phyloP scores from a whole-genome alignment of 2,329 filamentous ascomycete genomes.

The Elsinoe perseae region DNA sequence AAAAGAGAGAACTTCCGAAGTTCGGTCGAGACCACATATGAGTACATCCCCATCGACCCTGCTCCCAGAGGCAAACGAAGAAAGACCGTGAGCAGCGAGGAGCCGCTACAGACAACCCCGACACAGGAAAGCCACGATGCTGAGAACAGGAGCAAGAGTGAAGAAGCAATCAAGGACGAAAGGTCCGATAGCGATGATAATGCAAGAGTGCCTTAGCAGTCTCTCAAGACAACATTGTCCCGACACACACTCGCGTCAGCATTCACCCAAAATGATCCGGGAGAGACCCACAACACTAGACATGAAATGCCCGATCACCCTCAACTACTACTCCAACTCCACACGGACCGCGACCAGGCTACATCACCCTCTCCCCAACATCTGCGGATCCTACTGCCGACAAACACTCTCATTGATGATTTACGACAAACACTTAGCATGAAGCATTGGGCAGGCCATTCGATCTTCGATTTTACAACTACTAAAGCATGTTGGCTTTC shows the following conservation, averaged over 20 bases:
- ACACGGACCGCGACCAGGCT: not conserved
- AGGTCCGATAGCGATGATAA: slow-evolving; percentile 21
- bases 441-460: slow-evolving; percentile 1
- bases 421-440: not conserved
- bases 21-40: slow-evolving; percentile 61
- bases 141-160: not conserved
- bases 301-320: too few relatives aligned
- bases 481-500: not conserved
- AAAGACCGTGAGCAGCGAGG: slow-evolving; percentile 46
- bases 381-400: not conserved
- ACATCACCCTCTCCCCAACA: not conserved
- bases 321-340: not conserved
- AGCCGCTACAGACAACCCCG: not conserved
- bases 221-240: too few relatives aligned
- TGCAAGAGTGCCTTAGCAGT: slow-evolving; percentile 23
- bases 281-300: too few relatives aligned
- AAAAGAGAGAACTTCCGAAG: slow-evolving; percentile 90
- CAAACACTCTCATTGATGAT: not conserved
- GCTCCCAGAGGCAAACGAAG: slow-evolving; percentile 89
- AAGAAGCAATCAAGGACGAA: slow-evolving; percentile 18
- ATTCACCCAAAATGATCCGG: too few relatives aligned
- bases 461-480: not conserved
- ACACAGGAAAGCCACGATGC: slow-evolving; percentile 18
- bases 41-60: slow-evolving; percentile 63
- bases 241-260: too few relatives aligned